Percentiles rank a stretch among this genome's conserved stretches.
Evolutionary conservation across 2,329 filamentous ascomycete genomes (phyloP).

Genomic region (Colletotrichum destructivum): DNA sequence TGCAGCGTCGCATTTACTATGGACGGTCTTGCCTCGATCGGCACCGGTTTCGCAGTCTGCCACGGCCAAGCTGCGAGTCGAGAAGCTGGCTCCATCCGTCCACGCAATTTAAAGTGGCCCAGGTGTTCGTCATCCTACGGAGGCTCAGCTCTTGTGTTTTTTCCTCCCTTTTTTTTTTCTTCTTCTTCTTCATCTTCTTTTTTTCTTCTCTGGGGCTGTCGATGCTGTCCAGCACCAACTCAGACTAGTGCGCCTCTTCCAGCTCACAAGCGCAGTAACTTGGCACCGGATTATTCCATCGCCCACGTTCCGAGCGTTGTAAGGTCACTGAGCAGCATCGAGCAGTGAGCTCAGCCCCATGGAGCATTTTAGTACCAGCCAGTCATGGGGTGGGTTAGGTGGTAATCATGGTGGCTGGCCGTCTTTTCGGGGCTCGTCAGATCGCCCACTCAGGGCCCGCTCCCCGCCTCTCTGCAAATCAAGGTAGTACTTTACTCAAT

Average conservation of each 20-base stretch:
- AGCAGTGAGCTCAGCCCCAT: slow-evolving; percentile 19
- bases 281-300: slow-evolving; percentile 25
- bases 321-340: neutral
- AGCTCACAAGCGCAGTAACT: neutral
- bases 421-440: slow-evolving; percentile 30
- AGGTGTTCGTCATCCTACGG: slow-evolving; percentile 40
- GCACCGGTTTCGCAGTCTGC: slow-evolving; percentile 22
- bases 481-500: slow-evolving; percentile 7
- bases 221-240: no score
- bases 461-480: neutral
- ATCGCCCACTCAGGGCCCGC: slow-evolving; percentile 29
- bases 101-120: slow-evolving; percentile 37
- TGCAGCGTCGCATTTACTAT: slow-evolving; percentile 9
- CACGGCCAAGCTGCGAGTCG: slow-evolving; percentile 35
- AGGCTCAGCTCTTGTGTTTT: slow-evolving; percentile 37
- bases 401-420: slow-evolving; percentile 31
- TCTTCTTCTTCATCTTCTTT: no score
- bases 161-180: neutral
- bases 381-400: slow-evolving; percentile 31
- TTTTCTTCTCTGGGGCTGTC: no score
- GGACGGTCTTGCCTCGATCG: slow-evolving; percentile 35
- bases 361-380: slow-evolving; percentile 24
- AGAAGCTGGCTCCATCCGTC: slow-evolving; percentile 23
- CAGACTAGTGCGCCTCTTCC: neutral
- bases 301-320: slow-evolving; percentile 18